A percentile compares a stretch with the other conserved stretches of the same genome.
Conservation (phyloP, 1,139 yeast species). For the Geotrichum reessii region DNA sequence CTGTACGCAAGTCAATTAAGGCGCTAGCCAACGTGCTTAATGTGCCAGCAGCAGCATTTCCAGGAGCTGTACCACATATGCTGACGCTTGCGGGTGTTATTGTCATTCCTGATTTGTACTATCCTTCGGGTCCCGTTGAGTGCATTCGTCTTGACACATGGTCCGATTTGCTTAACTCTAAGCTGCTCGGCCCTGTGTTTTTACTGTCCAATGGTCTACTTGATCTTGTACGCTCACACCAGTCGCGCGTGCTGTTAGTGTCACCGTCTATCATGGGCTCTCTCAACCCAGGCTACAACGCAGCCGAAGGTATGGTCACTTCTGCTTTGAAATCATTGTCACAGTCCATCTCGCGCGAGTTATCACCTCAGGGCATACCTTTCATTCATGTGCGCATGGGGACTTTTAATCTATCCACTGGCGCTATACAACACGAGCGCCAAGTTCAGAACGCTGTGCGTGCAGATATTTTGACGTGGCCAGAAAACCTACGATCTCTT, state of each 20-base stretch:
- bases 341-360: constrained; percentile 38
- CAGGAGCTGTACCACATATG: constrained; percentile 50
- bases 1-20: constrained; percentile 37
- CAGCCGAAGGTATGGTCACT: constrained; percentile 38
- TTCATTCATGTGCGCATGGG: constrained; percentile 37
- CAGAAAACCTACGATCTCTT: constrained; percentile 35
- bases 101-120: constrained; percentile 60
- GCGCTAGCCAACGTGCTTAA: constrained; percentile 41
- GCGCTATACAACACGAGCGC: constrained; percentile 26
- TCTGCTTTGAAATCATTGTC: constrained; percentile 37
- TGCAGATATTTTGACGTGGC: constrained; percentile 41
- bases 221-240: constrained; percentile 47
- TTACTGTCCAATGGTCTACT: constrained; percentile 55
- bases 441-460: constrained; percentile 34
- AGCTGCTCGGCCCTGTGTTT: constrained; percentile 46
- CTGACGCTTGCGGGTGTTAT: constrained; percentile 52
- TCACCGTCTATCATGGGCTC: constrained; percentile 40
- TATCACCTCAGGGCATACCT: constrained; percentile 32
- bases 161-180: constrained; percentile 45
- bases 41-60: constrained; percentile 42
- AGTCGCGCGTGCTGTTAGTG: constrained; percentile 38
- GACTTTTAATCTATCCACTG: constrained; percentile 35
- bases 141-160: constrained; percentile 50
- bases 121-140: constrained; percentile 67
- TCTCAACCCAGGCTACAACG: constrained; percentile 40